These are phyloP conservation scores for Fusarium tjaetaba DNA, from an alignment of 2,329 filamentous ascomycete species.

Conservation along the genomic window DNA sequence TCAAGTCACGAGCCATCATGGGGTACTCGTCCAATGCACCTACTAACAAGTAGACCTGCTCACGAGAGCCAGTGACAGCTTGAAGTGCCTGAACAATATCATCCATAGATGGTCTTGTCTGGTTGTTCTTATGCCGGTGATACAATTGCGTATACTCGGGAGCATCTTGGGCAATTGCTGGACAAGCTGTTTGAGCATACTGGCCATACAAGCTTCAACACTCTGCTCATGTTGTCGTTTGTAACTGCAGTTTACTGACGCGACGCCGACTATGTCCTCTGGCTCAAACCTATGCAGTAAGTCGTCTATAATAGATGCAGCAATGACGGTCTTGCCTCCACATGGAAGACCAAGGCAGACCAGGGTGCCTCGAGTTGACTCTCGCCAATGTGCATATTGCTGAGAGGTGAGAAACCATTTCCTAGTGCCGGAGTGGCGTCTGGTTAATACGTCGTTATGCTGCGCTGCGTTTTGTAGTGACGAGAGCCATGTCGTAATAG, in stretches of 20 bases:
- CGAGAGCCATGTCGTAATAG: neutral
- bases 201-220: neutral
- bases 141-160: neutral
- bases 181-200: neutral
- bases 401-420: neutral
- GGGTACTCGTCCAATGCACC: neutral
- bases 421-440: neutral
- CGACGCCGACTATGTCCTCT: neutral
- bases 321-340: neutral
- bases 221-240: neutral
- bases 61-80: neutral
- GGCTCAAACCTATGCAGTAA: neutral
- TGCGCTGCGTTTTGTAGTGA: neutral
- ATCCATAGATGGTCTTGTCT: neutral
- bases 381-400: neutral
- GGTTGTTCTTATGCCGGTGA: neutral
- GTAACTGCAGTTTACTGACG: neutral
- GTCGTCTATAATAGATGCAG: neutral
- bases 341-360: neutral
- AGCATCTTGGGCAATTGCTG: neutral
- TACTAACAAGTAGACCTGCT: neutral
- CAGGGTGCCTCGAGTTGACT: neutral
- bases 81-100: neutral
- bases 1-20: neutral
- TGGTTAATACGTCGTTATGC: neutral